A percentile compares a stretch with the other conserved stretches of the same genome.
Conservation (phyloP, 2,329 filamentous ascomycete genomes). For the Massarina eburnea region DNA sequence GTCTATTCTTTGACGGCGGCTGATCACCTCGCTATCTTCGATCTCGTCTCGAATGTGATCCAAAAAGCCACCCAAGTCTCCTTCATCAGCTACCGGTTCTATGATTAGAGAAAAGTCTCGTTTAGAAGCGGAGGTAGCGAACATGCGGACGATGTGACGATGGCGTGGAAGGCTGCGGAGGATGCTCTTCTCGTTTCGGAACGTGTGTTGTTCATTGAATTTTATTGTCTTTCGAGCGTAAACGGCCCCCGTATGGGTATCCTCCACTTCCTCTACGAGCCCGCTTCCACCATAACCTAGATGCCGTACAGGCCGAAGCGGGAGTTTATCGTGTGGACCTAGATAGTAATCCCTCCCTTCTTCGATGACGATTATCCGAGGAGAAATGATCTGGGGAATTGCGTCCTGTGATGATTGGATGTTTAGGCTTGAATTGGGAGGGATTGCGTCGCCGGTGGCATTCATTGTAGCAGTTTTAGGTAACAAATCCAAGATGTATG, state of each 20-base stretch:
- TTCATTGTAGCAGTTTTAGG: too few species aligned
- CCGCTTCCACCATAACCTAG: constrained; percentile 12
- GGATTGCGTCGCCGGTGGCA: background rate
- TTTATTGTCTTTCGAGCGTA: constrained; percentile 14
- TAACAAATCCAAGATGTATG: too few species aligned
- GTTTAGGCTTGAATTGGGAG: background rate
- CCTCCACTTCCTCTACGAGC: constrained; percentile 13
- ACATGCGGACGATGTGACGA: constrained; percentile 16
- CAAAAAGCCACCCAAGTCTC: constrained; percentile 21
- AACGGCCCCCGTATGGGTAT: constrained; percentile 6
- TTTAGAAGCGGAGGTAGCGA: constrained; percentile 12
- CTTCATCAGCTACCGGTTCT: constrained; percentile 18
- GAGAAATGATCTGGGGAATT: background rate
- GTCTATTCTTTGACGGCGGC: background rate
- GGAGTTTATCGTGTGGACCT: constrained; percentile 7
- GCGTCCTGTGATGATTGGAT: background rate
- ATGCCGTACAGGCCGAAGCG: constrained; percentile 8
- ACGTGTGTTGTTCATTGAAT: constrained; percentile 1
- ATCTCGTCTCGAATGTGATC: constrained; percentile 2
- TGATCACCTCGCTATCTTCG: background rate
- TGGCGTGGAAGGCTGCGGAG: constrained; percentile 12
- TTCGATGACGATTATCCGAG: constrained; percentile 3
- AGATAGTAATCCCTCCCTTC: constrained; percentile 11
- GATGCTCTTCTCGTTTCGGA: constrained; percentile 13
- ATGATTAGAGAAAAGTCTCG: constrained; percentile 15